A percentile compares a stretch with the other conserved stretches of the same genome.
Conservation (phyloP, 306 rosid species). For the Cucumis cinereus region DNA sequence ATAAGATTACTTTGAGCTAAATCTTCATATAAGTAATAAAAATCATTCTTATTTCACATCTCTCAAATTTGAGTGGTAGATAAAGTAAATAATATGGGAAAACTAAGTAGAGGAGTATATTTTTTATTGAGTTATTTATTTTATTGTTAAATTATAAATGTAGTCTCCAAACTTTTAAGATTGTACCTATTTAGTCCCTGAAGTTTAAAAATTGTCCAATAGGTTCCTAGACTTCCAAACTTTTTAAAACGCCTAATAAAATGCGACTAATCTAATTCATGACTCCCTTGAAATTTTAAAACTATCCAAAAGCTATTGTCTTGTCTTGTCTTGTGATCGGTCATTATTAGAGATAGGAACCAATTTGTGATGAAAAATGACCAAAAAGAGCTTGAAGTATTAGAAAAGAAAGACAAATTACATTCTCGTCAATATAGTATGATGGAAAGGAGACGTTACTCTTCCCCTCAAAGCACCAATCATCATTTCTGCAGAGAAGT, state of each 20-base stretch:
- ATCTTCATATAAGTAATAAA: not conserved
- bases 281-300: not conserved
- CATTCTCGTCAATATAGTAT: slow-evolving; percentile 96
- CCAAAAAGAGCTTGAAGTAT: not conserved
- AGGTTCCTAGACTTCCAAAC: no score
- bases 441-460: slow-evolving; percentile 83
- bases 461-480: slow-evolving; percentile 80
- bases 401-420: slow-evolving; percentile 29
- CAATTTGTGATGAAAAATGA: not conserved
- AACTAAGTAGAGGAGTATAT: not conserved
- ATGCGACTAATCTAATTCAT: not conserved
- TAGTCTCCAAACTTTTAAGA: no score
- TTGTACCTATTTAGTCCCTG: no score
- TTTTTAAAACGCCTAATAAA: no score
- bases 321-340: not conserved
- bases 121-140: not conserved
- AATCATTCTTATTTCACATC: not conserved
- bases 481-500: slow-evolving; percentile 72
- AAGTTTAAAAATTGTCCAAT: no score
- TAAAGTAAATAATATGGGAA: not conserved
- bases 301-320: not conserved
- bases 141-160: no score
- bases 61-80: not conserved
- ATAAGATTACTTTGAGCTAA: not conserved
- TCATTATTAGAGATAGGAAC: not conserved